phyloP scores from a whole-genome alignment of 164 flowering plant species.

The Protea cynaroides region DNA sequence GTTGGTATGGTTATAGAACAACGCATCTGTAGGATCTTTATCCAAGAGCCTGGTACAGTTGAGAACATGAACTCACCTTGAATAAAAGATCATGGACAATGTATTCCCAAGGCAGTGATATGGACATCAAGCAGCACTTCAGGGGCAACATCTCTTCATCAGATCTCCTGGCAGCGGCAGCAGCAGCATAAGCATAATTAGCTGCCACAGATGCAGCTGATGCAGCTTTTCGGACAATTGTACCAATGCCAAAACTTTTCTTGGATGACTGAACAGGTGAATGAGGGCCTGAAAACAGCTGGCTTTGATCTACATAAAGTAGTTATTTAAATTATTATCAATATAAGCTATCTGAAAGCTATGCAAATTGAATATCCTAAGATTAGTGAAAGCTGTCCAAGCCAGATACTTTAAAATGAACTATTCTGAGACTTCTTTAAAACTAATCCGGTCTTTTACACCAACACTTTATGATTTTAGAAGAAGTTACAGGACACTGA shows the following conservation, averaged over 20 bases:
- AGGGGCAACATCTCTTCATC: constrained; percentile 81
- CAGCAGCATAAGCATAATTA: constrained; percentile 89
- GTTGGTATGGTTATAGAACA: too few relatives aligned
- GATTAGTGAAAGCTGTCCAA: too few relatives aligned
- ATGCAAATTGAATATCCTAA: background rate
- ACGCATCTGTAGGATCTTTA: too few relatives aligned
- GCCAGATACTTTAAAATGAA: too few relatives aligned
- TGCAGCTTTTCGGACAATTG: constrained; percentile 87
- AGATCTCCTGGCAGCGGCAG: constrained; percentile 39
- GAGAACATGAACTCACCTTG: constrained; percentile 48
- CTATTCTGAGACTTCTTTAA: too few relatives aligned
- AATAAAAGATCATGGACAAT: constrained; percentile 89
- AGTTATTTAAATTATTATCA: background rate
- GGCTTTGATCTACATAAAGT: constrained; percentile 71
- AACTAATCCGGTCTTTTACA: too few relatives aligned
- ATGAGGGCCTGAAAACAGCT: constrained; percentile 48
- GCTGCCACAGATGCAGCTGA: constrained; percentile 86
- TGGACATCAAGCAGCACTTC: constrained; percentile 93
- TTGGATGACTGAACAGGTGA: constrained; percentile 59
- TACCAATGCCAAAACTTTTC: constrained; percentile 61
- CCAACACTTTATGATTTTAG: too few relatives aligned
- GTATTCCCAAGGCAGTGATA: constrained; percentile 93
- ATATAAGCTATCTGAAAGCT: background rate
- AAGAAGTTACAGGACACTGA: too few relatives aligned
- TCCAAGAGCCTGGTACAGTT: too few relatives aligned